A percentile compares a stretch with the other conserved stretches of the same genome.
Conservation (phyloP, 768 basidiomycete genomes). For the Clavulina sp. region DNA sequence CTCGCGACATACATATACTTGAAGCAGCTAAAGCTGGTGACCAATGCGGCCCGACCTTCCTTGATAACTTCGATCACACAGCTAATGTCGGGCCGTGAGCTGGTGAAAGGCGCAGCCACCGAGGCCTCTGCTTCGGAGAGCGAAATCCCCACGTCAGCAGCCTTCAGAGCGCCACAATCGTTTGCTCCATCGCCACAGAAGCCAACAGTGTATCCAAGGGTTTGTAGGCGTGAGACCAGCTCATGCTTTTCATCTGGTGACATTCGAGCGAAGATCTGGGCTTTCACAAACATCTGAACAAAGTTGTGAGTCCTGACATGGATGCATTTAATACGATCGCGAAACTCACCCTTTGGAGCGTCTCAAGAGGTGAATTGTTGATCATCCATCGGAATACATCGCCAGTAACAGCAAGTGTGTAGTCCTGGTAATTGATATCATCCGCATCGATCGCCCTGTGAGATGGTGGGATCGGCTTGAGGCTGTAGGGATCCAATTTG, state of each 20-base stretch:
- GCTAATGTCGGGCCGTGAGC: slow-evolving; percentile 80
- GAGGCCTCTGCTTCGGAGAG: slow-evolving; percentile 96
- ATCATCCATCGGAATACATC: slow-evolving; percentile 98
- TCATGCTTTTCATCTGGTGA: slow-evolving; percentile 99
- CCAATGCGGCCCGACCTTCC: slow-evolving; percentile 87
- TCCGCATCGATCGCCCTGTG: slow-evolving; percentile 53
- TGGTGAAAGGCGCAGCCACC: slow-evolving; percentile 95
- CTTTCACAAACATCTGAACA: slow-evolving; percentile 84
- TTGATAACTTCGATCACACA: slow-evolving; percentile 95
- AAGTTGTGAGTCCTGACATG: neutral
- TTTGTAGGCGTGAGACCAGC: slow-evolving; percentile 84
- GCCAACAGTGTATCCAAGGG: slow-evolving; percentile 85
- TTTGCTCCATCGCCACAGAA: slow-evolving; percentile 99
- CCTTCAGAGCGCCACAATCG: slow-evolving; percentile 95
- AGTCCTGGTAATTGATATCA: slow-evolving; percentile 67
- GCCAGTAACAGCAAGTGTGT: slow-evolving; percentile 79
- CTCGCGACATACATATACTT: slow-evolving; percentile 85
- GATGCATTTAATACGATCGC: neutral
- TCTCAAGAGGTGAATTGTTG: slow-evolving; percentile 84
- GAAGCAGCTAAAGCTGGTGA: slow-evolving; percentile 98
- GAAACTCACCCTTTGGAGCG: slow-evolving; percentile 64
- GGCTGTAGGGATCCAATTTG: slow-evolving; percentile 75
- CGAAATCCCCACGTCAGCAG: slow-evolving; percentile 93
- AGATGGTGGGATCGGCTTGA: slow-evolving; percentile 61
- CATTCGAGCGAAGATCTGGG: slow-evolving; percentile 95